A percentile compares a stretch with the other conserved stretches of the same genome.
phyloP scores from a whole-genome alignment of 2,329 filamentous ascomycete genomes.

The Drechmeria coniospora region DNA sequence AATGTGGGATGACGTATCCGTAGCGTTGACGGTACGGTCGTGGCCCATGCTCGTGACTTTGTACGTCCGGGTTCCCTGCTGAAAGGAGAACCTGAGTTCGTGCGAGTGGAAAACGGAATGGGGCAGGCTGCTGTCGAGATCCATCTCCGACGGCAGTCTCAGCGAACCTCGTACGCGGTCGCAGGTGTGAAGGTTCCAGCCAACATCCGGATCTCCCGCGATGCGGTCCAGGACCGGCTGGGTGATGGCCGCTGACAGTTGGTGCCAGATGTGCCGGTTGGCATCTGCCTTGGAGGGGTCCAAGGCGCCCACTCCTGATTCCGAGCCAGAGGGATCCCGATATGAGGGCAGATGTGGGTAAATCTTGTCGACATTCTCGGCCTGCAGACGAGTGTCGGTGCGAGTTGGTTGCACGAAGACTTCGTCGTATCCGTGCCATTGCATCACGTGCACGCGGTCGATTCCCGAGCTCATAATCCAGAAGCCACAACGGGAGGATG shows the following conservation, averaged over 20 bases:
- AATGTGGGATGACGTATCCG: conserved; percentile 34
- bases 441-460: conserved; percentile 27
- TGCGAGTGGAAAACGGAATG: conserved; percentile 16
- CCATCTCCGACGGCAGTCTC: conserved; percentile 20
- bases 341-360: conserved; percentile 30
- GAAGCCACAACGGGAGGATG: conserved; percentile 37
- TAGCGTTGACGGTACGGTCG: conserved; percentile 26
- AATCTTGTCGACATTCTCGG: conserved; percentile 21
- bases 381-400: conserved; percentile 29
- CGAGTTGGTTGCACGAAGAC: conserved; percentile 31
- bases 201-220: conserved; percentile 22
- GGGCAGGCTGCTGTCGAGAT: conserved; percentile 23
- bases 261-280: conserved; percentile 30
- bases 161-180: conserved; percentile 33
- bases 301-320: conserved; percentile 8
- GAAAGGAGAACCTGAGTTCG: conserved; percentile 33
- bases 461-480: conserved; percentile 32
- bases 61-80: conserved; percentile 25
- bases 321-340: conserved; percentile 16
- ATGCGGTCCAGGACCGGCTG: conserved; percentile 29
- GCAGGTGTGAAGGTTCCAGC: conserved; percentile 38
- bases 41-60: conserved; percentile 20
- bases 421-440: conserved; percentile 43
- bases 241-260: conserved; percentile 33
- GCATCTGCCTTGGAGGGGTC: conserved; percentile 7